Evolutionary conservation across 371 early-diverging fungal species (phyloP), one percentile per base, ranked within the genome.

Genomic region (Sporodiniella umbellata): DNA sequence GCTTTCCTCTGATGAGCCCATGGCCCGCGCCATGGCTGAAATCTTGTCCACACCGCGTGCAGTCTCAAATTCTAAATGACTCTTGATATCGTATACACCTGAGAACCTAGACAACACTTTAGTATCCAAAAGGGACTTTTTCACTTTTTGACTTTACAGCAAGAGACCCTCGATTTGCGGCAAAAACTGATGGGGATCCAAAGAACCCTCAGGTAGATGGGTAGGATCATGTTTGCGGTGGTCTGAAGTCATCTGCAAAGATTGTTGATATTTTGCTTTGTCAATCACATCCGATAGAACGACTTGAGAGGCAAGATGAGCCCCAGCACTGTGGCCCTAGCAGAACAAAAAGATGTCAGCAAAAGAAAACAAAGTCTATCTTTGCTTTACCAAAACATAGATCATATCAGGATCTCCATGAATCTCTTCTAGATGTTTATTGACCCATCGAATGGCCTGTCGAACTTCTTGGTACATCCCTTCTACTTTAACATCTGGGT

Each of bases 1-100:
- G 3, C 59, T 57, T 24, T 72, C 64, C 2, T 47, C 15, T 0
- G 53, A 53, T 1, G 44, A 55, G 18, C 86, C 86, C 86, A 89
- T 86, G 5, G 74, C 81, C 17, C 90, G 67, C 4, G 74, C 62
- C 89, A 90, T 88, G 23, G 80, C 82, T 14, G 88, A 87, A 11
- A 90, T 58, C 33, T 87, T 75, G 48, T 90, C 91, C 1, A 88
- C 75, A 1, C 89, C 88, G 11, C 89, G 62, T 26, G 55, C 54
- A 1, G 74, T 64, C 64, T 90, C 91, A 56, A 80, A 82, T 15
- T 56, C 40, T 25, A 70, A 77, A 61, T 90, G 91, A 15, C 62
- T 51, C 24, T 68, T 63, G 42, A 89, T 87, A 31, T 85, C 80
- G 54, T 76, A 90, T 2, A 87, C 84, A 5, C 88, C 91, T 14